Base-by-base conservation (phyloP, 257 asterid species). In the Schizonepeta tenuifolia region DNA sequence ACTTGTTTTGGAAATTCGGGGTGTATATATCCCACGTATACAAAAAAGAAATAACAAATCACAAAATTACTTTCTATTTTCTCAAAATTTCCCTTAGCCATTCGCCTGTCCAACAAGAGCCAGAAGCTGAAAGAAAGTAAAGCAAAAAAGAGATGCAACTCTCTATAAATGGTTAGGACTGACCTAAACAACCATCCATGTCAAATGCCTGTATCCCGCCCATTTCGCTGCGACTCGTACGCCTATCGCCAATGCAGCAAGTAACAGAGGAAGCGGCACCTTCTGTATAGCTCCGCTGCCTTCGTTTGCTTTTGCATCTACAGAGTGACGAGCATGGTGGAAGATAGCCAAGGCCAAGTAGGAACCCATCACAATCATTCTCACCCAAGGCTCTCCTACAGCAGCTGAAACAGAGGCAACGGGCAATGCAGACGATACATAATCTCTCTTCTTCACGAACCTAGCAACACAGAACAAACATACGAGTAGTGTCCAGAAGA, bases 381-480 rank as follows among this genome's bases (percentile, higher is more conserved):
- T 79, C 58, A 94, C 82, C 99, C 99, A 94, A 21, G 97, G 96
- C 81, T 91, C 98, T 71, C 99, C 99, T 0, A 94, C 90, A 1
- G 87, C 99, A 46, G 89, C 92, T 73, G 88, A 80, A 73, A 84
- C 93, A 5, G 95, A 92, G 14, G 93, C 95, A 46, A 82, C 80
- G 3, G 97, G 95, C 93, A 94, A 80, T 6, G 88, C 89, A 8
- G 97, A 85, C 6, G 97, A 82, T 7, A 89, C 92, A 5, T 87
- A 88, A 79, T 94, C 99, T 57, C 88, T 84, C 80, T 88, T 87
- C 84, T 86, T 87, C 0, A 88, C 81, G 14, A 88, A 79, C 76
- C 79, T 84, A 7, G 85, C 84, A 49, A 78, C 91, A 72, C 84
- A 68, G 77, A 94, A 94, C 78, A 89, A 54, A 3, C 95, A 95